Evolutionary conservation across 2,329 filamentous ascomycete genomes (phyloP), one percentile per base, ranked within the genome.

Genomic region (Clonostachys sp.): DNA sequence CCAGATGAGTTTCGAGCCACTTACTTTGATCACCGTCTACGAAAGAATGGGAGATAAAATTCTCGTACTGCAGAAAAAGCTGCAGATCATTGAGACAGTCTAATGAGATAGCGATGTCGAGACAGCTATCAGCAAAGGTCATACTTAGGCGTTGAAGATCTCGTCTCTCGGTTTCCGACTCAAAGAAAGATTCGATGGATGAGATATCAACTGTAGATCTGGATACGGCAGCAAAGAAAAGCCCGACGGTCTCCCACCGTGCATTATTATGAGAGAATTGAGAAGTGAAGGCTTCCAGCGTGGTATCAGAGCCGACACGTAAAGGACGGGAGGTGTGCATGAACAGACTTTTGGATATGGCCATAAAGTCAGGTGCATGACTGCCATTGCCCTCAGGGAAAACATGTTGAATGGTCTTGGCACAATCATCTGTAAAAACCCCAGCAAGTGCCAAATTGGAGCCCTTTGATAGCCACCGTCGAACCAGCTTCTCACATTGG

Each of bases 11-110:
- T 30, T 41, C 66, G 60, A 56, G 52, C 72, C 63, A 70, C 63
- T 54, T 54, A 72, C 69, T 72, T 48, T 72, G 68, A 47, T 72
- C 70, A 10, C 71, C 70, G 49, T 71, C 61, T 3, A 71, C 62
- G 35, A 66, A 61, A 1, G 70, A 67, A 47, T 72, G 67, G 2
- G 69, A 54, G 14, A 73, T 72, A 35, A 69, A 73, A 20, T 71
- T 72, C 46, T 74, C 71, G 43, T 73, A 74, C 48, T 74, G 71
- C 6, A 73, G 49, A 5, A 72, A 50, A 4, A 74, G 55, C 46
- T 74, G 71, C 24, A 74, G 53, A 51, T 74, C 69, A 47, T 74
- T 73, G 33, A 75, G 35, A 39, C 55, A 59, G 41, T 63, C 60
- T 1, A 61, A 45, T 2, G 54, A 53, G 3, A 61, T 42, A 13